Base-by-base conservation (phyloP, 179 eudicot species). In the Vitellaria paradoxa region DNA sequence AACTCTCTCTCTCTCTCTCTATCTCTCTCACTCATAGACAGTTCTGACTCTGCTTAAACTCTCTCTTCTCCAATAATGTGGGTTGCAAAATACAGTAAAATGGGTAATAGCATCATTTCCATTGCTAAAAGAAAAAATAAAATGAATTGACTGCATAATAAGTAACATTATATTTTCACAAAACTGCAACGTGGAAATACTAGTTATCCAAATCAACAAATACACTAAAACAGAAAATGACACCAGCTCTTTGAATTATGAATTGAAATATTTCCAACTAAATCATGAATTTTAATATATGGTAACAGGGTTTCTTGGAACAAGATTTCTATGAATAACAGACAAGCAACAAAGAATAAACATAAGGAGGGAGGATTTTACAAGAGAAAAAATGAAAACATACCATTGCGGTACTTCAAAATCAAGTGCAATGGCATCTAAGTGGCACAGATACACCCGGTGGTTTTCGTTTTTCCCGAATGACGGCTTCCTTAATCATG, bases 371-470 rank as follows among this genome's bases (percentile, higher is more conserved):
- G 11, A 24, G 7, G 17, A 55, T 8, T 10, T 20, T 50, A 65
- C 63, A 73, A 74, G 10, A 67, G n/a, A 55, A 10, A 46, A 66
- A 24, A 9, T 21, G 42, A 49, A 73, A 15, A 66, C 46, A 60
- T 45, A 57, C 30, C 56, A 15, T 21, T 21, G 46, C 52, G 14
- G n/a, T 53, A 45, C 14, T 71, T 61, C 15, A 65, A 76, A 75
- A 45, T 94, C 87, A 96, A 80, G 88, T 89, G 82, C 99, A 93
- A 46, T 96, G 97, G 81, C 99, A 96, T 15, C 99, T 97, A 78
- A 86, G 94, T 14, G 96, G 98, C 70, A 93, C 78, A 0, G 87
- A 81, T 6, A 82, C 88, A 81, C 97, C 94, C 1, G 82, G 70
- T 9, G 96, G 96, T 86, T 89, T 90, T 82, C 99, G 87, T 83